Evolutionary conservation across 2,329 filamentous ascomycete genomes (phyloP), one percentile per base, ranked within the genome.

Genomic region (Pseudogymnoascus sp.): DNA sequence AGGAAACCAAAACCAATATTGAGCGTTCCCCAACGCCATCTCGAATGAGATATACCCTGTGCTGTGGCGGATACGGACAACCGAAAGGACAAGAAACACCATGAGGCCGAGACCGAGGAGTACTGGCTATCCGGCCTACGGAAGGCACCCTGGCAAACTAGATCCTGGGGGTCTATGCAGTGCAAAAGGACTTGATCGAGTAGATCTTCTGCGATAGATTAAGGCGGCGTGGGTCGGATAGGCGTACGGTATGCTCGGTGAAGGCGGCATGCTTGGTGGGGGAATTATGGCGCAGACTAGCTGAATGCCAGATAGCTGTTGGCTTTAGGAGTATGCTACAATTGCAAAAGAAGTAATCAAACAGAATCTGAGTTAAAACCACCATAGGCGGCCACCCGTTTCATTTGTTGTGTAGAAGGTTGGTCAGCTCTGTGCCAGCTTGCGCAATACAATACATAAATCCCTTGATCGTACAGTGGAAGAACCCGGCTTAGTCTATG

Each of bases 371-470:
- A 8, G 15, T 35, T 3, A 13, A 54, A 54, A 29, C 47, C 47
- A 21, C 15, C 3, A 35, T 33, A 33, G 4, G 21, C 26, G 21
- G 47, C 47, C 47, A 54, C 29, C 17, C 7, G 47, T 35, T 21
- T 54, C 15, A 33, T 54, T 54, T 54, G 11, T 33, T 33, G 44
- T 33, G 47, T 33, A 10, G 17, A 26, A 17, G 8, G 26, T 31
- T 54, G 26, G n/a, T 54, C n/a, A 50, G 10, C 15, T 54, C 10
- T 7, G 9, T 21, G 29, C 29, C 29, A 31, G n/a, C 44, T 31
- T 54, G n/a, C 35, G 29, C 47, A 54, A 54, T 54, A 54, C n/a
- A 54, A 35, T 21, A 54, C 47, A 54, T 35, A 17, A 54, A 13
- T 54, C 47, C 29, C 47, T 54, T 35, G 47, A 54, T 54, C 47